Base-by-base conservation (phyloP, 2,329 filamentous ascomycete genomes). In the Balansia obtecta region DNA sequence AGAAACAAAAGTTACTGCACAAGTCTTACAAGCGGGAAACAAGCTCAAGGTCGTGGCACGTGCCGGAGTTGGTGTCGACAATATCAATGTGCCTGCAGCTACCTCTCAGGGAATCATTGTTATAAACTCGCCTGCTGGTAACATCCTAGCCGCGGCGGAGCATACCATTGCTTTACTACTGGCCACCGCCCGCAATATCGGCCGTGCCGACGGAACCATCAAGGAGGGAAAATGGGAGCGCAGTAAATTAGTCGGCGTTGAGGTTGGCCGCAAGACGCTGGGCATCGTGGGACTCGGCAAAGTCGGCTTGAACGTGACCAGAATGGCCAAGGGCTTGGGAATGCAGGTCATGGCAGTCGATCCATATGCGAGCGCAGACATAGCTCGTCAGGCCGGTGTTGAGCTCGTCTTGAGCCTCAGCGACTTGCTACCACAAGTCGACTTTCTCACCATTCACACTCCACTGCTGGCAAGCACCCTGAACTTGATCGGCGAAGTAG, bases 361-460 rank as follows among this genome's bases (percentile, higher is more conserved):
- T 58, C 87, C 87, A 0, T 91, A 88, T 62, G 86, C 86, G 1
- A 86, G 83, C 54, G 73, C 77, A 0, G 80, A 84, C n/a, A 74
- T 90, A 40, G 86, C 86, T 2, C 71, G 74, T 3, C 75, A 82
- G 18, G 82, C 81, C 1, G 83, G 81, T 7, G 85, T 89, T 7
- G 74, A 74, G 41, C 67, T 88, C 1, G 71, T 81, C n/a, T 59
- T 71, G 2, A 73, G 70, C 1, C 68, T 88, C 16, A 53, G 60
- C 3, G 76, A 79, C 20, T 68, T 91, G 13, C 71, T 93, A 13
- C 75, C 80, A 1, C 71, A 73, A 27, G 79, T 82, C 1, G 86
- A 91, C 65, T 90, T 91, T 61, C 62, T 93, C 53, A 90, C 86
- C 0, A 82, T 91, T 10, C 87, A 93, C 61, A 91, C 86, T 0